Evolutionary conservation across 2,329 filamentous ascomycete genomes (phyloP).

Genomic region (Scopulariopsis brevicaulis): DNA sequence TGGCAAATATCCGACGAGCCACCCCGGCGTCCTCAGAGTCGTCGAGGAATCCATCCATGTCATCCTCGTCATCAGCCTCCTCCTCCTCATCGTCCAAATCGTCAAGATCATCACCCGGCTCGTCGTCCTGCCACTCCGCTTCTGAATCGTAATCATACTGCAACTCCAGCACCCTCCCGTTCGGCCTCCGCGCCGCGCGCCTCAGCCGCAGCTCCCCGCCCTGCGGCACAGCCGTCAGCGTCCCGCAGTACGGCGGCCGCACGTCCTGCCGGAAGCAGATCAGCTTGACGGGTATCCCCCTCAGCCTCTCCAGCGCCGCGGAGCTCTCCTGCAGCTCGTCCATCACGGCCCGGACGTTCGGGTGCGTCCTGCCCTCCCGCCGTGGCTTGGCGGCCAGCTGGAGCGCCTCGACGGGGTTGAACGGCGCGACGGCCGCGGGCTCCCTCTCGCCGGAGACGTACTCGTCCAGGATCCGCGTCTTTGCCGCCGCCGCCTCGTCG

Average conservation of each 20-base stretch:
- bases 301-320: slow-evolving; percentile 27
- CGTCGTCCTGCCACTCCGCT: slow-evolving; percentile 72
- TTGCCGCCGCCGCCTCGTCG: slow-evolving; percentile 37
- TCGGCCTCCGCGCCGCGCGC: slow-evolving; percentile 41
- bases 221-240: slow-evolving; percentile 49
- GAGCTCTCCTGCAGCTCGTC: slow-evolving; percentile 34
- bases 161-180: slow-evolving; percentile 45
- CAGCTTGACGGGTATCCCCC: slow-evolving; percentile 49
- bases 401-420: slow-evolving; percentile 34
- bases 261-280: slow-evolving; percentile 54
- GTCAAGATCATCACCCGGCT: slow-evolving; percentile 55
- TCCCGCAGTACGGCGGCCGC: slow-evolving; percentile 61
- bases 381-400: slow-evolving; percentile 25
- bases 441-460: slow-evolving; percentile 35
- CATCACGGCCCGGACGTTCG: slow-evolving; percentile 51
- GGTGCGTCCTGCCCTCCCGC: slow-evolving; percentile 33
- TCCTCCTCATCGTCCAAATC: slow-evolving; percentile 57
- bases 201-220: slow-evolving; percentile 32
- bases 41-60: slow-evolving; percentile 84
- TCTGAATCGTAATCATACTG: slow-evolving; percentile 83
- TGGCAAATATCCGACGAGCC: slow-evolving; percentile 46
- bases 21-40: slow-evolving; percentile 62
- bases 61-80: slow-evolving; percentile 65
- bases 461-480: slow-evolving; percentile 39
- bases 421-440: slow-evolving; percentile 20